phyloP scores from a whole-genome alignment of 371 early-diverging fungal species.

The Rhizopus sp. region DNA sequence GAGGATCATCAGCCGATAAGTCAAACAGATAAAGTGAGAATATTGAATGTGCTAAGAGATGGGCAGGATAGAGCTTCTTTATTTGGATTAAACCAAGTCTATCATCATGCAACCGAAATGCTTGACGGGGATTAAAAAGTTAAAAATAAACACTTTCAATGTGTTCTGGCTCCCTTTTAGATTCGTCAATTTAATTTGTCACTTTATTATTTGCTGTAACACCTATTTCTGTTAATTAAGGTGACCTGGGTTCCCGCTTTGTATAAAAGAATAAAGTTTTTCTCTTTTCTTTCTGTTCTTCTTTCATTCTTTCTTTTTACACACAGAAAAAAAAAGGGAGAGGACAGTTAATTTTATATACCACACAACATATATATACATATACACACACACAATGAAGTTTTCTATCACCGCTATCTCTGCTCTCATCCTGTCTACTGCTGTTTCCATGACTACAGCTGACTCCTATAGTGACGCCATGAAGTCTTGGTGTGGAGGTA shows the following conservation, averaged over 20 bases:
- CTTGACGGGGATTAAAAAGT: slow-evolving; percentile 16
- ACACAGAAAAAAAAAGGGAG: not conserved
- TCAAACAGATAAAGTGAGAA: slow-evolving; percentile 37
- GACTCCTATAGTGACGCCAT: slow-evolving; percentile 49
- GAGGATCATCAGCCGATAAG: slow-evolving; percentile 9
- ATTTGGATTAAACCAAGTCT: slow-evolving; percentile 9
- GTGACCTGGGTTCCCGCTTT: not conserved
- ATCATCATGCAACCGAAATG: slow-evolving; percentile 19
- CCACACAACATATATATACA: not conserved
- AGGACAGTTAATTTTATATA: not conserved
- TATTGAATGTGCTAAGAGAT: slow-evolving; percentile 35
- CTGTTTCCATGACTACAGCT: slow-evolving; percentile 34
- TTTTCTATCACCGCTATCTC: slow-evolving; percentile 50
- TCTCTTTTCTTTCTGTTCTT: not conserved
- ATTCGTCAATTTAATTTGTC: not conserved
- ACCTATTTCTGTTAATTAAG: not conserved
- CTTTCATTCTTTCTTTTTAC: slow-evolving; percentile 1
- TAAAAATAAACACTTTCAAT: not conserved
- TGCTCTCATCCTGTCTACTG: slow-evolving; percentile 34
- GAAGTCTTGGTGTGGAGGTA: slow-evolving; percentile 49
- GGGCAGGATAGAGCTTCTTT: slow-evolving; percentile 30
- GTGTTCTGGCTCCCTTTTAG: not conserved
- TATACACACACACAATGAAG: slow-evolving; percentile 35
- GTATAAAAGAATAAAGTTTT: not conserved
- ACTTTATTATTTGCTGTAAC: not conserved